phyloP scores from a whole-genome alignment of 2,329 filamentous ascomycete genomes.

The Aspergillus pseudoviridinutans region DNA sequence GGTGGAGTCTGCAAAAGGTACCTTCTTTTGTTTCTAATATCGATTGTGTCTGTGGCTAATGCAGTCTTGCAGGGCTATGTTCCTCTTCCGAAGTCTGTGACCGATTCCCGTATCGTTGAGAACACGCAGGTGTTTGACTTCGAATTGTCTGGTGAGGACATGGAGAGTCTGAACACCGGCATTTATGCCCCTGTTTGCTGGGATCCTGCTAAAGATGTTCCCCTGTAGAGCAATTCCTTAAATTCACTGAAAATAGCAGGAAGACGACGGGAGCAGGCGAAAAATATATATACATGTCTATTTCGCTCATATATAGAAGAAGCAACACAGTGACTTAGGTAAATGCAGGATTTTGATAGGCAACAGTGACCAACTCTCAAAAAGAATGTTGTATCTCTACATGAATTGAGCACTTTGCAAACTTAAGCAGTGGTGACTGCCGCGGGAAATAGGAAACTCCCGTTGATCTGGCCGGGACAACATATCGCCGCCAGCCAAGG shows the following conservation, averaged over 20 bases:
- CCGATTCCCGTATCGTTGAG: slow-evolving; percentile 56
- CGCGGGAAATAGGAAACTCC: too few species aligned
- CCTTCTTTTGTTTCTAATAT: background rate
- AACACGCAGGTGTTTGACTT: slow-evolving; percentile 60
- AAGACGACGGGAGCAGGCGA: background rate
- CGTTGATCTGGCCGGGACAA: slow-evolving; percentile 22
- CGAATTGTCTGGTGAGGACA: slow-evolving; percentile 55
- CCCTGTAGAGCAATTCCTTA: slow-evolving; percentile 11
- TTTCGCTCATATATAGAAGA: background rate
- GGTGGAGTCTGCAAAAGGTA: slow-evolving; percentile 60
- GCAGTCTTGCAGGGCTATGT: slow-evolving; percentile 49
- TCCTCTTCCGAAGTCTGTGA: slow-evolving; percentile 61
- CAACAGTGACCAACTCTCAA: background rate
- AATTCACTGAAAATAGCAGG: background rate
- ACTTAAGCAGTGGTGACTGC: too few species aligned
- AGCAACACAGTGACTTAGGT: background rate
- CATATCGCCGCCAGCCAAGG: slow-evolving; percentile 23
- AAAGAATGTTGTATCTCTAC: background rate
- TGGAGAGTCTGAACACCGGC: slow-evolving; percentile 52
- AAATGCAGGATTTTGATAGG: background rate
- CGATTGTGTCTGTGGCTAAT: too few species aligned
- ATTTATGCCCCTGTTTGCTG: slow-evolving; percentile 56
- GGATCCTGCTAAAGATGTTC: slow-evolving; percentile 47
- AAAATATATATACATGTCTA: background rate
- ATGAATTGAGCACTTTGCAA: background rate